phyloP scores from a whole-genome alignment of 768 basidiomycete genomes.

The Kwoniella mangroviensis region DNA sequence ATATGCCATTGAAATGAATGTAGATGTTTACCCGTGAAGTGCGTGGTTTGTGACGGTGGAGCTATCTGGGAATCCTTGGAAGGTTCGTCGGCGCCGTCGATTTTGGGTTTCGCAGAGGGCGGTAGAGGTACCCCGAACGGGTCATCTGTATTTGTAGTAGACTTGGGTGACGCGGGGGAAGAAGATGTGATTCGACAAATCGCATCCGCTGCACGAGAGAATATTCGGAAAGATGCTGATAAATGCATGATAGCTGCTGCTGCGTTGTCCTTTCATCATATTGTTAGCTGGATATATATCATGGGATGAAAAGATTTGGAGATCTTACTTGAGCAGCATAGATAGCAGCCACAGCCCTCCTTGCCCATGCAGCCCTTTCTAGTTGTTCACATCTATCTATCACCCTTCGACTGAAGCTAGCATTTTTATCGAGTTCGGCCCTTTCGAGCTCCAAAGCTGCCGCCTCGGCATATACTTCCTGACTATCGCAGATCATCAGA shows the following conservation, averaged over 20 bases:
- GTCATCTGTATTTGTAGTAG: constrained; percentile 52
- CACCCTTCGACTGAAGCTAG: constrained; percentile 66
- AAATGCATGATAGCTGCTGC: constrained; percentile 65
- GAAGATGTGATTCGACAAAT: constrained; percentile 63
- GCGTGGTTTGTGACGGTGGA: constrained; percentile 44
- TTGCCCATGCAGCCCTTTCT: constrained; percentile 74
- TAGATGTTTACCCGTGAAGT: constrained; percentile 58
- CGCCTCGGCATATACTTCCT: constrained; percentile 47
- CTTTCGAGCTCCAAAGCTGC: constrained; percentile 59
- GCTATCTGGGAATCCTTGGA: constrained; percentile 28
- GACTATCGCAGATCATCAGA: neutral
- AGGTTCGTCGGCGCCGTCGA: constrained; percentile 47
- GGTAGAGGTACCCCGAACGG: constrained; percentile 58
- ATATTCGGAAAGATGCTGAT: constrained; percentile 74
- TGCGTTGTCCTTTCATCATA: constrained; percentile 65
- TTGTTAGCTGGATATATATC: neutral
- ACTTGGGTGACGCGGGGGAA: constrained; percentile 59
- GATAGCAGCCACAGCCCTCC: constrained; percentile 70
- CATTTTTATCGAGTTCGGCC: constrained; percentile 61
- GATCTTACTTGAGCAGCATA: constrained; percentile 67
- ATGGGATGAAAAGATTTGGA: neutral
- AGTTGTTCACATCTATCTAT: constrained; percentile 66
- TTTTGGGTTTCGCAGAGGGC: constrained; percentile 24
- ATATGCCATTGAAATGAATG: constrained; percentile 72
- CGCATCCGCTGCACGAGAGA: constrained; percentile 77